Base-by-base conservation (phyloP, 371 early-diverging fungal species). In the Batrachochytrium dendrobatidis region DNA sequence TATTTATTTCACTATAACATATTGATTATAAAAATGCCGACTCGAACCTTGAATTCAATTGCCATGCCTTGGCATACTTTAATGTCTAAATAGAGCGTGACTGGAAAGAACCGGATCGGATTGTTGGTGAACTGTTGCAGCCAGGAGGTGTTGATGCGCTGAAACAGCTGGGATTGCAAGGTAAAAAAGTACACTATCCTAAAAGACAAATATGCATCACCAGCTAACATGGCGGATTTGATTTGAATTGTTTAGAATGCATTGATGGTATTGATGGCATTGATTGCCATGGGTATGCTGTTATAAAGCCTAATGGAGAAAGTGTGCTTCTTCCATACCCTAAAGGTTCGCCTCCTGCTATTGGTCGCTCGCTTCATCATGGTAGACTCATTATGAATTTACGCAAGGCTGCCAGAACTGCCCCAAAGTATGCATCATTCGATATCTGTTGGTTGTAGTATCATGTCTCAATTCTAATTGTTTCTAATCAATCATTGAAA, bases 121-220 rank as follows among this genome's bases (percentile, higher is more conserved):
- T 96, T 60, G 97, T 95, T 24, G 97, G 97, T 34, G 97, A 96
- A 69, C 73, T 95, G 49, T 74, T 96, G 76, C 95, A 95, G 68
- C 97, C 97, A 1, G 91, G 94, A 31, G 95, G 97, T 55, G 80
- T 87, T 54, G 72, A 84, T 58, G 92, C 92, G 24, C 73, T 96
- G 52, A 75, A 80, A 55, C 60, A 74, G 51, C 75, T 95, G 6
- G 93, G 91, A 2, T 72, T 95, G 32, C 77, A 76, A 65, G 78
- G 83, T 78, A 67, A 30, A 43, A n/a, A n/a, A n/a, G n/a, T n/a
- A n/a, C n/a, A n/a, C n/a, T 64, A 39, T 18, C 25, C 32, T 24
- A 70, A 17, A 17, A 25, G 15, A 18, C 62, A 63, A 63, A 59
- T 18, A 59, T 62, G 31, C 39, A 18, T 62, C 28, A 34, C 20